phyloP scores from a whole-genome alignment of 495 filamentous ascomycete genomes.

The Penicillium turbatum region DNA sequence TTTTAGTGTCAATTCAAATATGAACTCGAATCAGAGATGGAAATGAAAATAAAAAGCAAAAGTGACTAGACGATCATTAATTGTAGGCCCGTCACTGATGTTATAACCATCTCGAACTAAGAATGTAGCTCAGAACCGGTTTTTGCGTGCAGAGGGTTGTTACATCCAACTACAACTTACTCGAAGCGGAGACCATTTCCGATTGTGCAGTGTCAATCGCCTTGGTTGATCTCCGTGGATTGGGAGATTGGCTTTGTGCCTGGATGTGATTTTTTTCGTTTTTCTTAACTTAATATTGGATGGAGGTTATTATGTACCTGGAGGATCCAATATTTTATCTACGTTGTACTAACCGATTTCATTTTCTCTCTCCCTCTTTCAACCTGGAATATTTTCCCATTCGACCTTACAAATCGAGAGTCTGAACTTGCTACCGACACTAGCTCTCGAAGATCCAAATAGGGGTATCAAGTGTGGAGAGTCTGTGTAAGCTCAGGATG shows the following conservation, averaged over 20 bases:
- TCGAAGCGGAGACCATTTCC: slow-evolving; percentile 2
- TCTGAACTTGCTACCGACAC: background rate
- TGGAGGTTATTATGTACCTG: no score
- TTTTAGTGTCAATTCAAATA: background rate
- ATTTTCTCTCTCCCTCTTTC: background rate
- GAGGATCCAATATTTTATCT: no score
- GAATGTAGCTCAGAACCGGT: slow-evolving; percentile 1
- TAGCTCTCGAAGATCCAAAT: slow-evolving; percentile 4
- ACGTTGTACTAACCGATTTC: no score
- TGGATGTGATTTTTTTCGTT: no score
- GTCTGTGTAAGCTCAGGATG: no score
- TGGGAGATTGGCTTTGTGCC: no score
- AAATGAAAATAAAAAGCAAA: background rate
- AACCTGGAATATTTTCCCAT: background rate
- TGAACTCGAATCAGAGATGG: background rate
- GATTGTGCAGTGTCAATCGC: background rate
- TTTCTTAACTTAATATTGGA: no score
- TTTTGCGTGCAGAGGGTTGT: background rate
- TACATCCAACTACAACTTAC: background rate
- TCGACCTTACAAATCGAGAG: background rate
- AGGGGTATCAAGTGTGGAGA: background rate
- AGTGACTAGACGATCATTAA: no score
- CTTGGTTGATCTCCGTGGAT: background rate
- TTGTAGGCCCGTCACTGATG: no score
- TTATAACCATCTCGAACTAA: no score